Base-by-base conservation (phyloP, 1,139 yeast genomes). In the Tardiomyces digboiensis region DNA sequence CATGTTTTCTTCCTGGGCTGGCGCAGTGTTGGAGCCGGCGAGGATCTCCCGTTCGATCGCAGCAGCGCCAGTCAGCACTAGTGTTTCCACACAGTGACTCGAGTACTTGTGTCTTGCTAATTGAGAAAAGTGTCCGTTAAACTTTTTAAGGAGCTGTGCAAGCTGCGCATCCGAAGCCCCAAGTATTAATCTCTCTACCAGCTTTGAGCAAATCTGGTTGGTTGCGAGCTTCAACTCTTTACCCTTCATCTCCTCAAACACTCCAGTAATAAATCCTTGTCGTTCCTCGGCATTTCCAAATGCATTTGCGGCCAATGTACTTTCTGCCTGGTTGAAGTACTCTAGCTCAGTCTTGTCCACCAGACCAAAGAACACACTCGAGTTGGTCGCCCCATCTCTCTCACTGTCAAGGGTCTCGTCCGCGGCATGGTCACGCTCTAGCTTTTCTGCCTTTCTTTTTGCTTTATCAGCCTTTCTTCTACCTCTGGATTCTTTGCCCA, bases 151-250 rank as follows among this genome's bases (percentile, higher is more conserved):
- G 1, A 89, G 63, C 36, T 68, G 50, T 76, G 42, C 42, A 49
- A 87, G 64, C 60, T 88, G 95, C 16, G 64, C 67, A 49, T 79
- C 82, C 36, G 74, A 71, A 14, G 89, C 82, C 29, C 72, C 68
- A 41, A 85, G 65, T n/a, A 89, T 75, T 50, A 91, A 67, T 59
- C 97, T 72, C 65, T 91, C 99, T 71, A 91, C 74, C 48, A 91
- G 72, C 60, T 91, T 91, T 18, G 97, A 89, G 59, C 97, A 88
- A 46, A 89, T 86, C 58, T 89, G 97, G 59, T 91, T 89, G 3
- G 97, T 89, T 8, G 86, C 96, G 42, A 91, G 72, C 62, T 91
- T 91, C 54, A 93, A 70, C 64, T 91, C 98, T 55, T 89, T 88
- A 6, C 97, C 97, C 46, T 74, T 73, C 23, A 89, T 77, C 67